These are phyloP conservation scores for Setaria italica DNA, from an alignment of 202 grass and related monocot genomes.

Conservation along the genomic window DNA sequence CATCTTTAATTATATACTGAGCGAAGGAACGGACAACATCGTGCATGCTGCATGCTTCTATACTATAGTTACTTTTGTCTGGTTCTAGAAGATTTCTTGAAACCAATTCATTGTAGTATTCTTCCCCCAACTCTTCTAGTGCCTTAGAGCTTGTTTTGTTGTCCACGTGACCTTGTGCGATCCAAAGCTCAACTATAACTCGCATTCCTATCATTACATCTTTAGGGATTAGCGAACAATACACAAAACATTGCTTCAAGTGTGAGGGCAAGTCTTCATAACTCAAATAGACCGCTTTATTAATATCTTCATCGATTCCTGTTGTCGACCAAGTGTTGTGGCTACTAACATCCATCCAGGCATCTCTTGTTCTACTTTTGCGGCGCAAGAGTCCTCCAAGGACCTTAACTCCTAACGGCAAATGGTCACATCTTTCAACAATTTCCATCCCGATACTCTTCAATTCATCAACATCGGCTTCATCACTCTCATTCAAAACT, in stretches of 20 bases:
- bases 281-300: conserved; percentile 29
- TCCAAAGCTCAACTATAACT: not conserved
- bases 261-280: conserved; percentile 37
- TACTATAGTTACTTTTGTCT: accelerated
- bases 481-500: not conserved
- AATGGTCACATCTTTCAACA: not conserved
- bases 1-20: too few relatives aligned
- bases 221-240: conserved; percentile 40
- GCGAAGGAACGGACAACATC: not conserved
- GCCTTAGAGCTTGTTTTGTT: not conserved
- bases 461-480: not conserved
- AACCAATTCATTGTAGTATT: conserved; percentile 37
- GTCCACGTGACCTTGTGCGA: conserved; percentile 18
- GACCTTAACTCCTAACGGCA: not conserved
- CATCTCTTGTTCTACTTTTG: not conserved
- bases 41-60: not conserved
- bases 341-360: conserved; percentile 11
- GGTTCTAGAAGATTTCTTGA: conserved; percentile 50
- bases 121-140: not conserved
- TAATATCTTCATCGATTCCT: not conserved
- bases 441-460: not conserved
- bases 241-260: conserved; percentile 43
- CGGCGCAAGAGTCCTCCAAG: not conserved
- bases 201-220: accelerated
- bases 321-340: not conserved